Evolutionary conservation across 768 basidiomycete species (phyloP).

Genomic region (Russula earlei): DNA sequence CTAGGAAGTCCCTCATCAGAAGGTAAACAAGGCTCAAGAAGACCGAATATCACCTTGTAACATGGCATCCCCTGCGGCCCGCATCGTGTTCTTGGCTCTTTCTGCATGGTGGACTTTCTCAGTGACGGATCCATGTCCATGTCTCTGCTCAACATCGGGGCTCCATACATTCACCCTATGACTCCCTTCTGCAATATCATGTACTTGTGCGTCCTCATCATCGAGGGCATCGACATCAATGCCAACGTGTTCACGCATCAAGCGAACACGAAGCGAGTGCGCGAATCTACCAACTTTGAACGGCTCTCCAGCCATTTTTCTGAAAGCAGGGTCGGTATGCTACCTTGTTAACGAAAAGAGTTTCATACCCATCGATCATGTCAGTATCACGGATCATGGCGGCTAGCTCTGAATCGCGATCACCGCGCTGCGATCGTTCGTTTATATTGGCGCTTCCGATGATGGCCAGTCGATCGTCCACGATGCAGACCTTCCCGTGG

Average conservation of each 20-base stretch:
- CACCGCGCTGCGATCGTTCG: conserved; percentile 90
- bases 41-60: conserved; percentile 38
- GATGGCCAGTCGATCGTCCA: conserved; percentile 90
- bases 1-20: conserved; percentile 28
- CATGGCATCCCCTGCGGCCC: conserved; percentile 15
- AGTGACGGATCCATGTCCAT: conserved; percentile 33
- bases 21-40: not conserved
- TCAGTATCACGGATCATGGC: conserved; percentile 93
- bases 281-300: conserved; percentile 97
- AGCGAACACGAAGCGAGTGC: conserved; percentile 81
- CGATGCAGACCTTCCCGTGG: conserved; percentile 79
- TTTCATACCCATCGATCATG: conserved; percentile 77
- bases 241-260: conserved; percentile 96
- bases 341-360: no score
- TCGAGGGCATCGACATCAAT: conserved; percentile 85
- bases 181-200: conserved; percentile 40
- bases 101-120: conserved; percentile 24
- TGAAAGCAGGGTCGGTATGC: conserved; percentile 25
- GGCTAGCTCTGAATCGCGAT: conserved; percentile 93
- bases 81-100: conserved; percentile 19
- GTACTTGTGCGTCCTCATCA: conserved; percentile 59
- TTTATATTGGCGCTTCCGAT: conserved; percentile 98
- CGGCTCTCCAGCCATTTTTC: conserved; percentile 88
- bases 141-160: conserved; percentile 58
- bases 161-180: conserved; percentile 59